Evolutionary conservation across 805 yeast genomes (phyloP), one percentile per base, ranked within the genome.

Genomic region (Maudiozyma serrabonitensis): DNA sequence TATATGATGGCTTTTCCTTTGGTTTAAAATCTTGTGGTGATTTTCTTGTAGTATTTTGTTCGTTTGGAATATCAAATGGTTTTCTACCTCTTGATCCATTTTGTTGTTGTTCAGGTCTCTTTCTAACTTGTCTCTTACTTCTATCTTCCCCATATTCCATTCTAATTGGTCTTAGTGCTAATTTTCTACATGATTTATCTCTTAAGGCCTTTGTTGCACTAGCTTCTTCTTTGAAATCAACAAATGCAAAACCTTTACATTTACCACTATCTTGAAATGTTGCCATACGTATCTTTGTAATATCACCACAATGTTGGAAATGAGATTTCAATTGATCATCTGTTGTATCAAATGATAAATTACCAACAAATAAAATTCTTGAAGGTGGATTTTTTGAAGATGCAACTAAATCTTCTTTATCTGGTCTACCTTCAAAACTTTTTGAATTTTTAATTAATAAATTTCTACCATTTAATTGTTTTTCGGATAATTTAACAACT

Each of bases 201-300:
- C 77, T 80, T 53, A 93, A 71, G 1, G 97, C 98, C 37, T 74
- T 74, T 0, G 93, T 85, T 31, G 96, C 90, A 8, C 93, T 90
- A 38, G 78, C 80, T 54, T 84, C 87, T 55, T 81, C 82, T 54
- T 73, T 78, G 69, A 90, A 91, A 66, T 91, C 98, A 35, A 91
- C 71, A 61, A 93, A 91, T 1, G 96, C 89, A 71, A 91, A 91
- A 1, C 98, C 98, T 67, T 93, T 93, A 73, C 98, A 91, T 64
- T 90, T 91, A 1, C 97, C 98, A 46, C 85, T 72, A 64, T 91
- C 99, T 69, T 93, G 89, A 68, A 91, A 91, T n/a, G 99, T 90
- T 3, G 98, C 98, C 95, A 90, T 91, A 66, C 99, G 79, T 48
- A 91, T 79, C 56, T 79, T 79, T 28, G 74, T 69, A 51, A 95